Evolutionary conservation across 148 eudicot genomes (phyloP), one percentile per base, ranked within the genome.

Genomic region (Selenicereus undatus): DNA sequence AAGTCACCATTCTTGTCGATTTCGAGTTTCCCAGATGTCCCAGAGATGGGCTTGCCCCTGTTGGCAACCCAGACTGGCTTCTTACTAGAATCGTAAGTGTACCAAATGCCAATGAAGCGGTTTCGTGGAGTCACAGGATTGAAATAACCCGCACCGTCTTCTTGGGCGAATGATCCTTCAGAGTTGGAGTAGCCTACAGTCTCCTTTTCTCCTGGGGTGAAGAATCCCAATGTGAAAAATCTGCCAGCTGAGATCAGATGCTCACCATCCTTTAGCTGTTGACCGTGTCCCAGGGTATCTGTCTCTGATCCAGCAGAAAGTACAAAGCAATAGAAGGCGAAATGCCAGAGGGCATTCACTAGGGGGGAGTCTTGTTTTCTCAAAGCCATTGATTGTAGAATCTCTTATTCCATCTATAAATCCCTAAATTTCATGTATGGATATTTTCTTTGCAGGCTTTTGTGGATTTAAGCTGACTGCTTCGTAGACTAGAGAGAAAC

Each of bases 61-160:
- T 81, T 84, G 26, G 83, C 86, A 54, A 84, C 45, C 86, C 86
- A 84, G 12, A 84, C 54, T n/a, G 78, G 80, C 21, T 21, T 73
- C 39, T 56, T 42, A 5, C 7, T 13, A n/a, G 24, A 22, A 68
- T 71, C 24, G 0, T 58, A 50, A 45, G 75, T 78, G 77, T 81
- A 79, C 71, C 78, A 76, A 65, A 85, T 85, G 52, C 84, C 84
- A 39, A 85, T 62, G 51, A 39, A 85, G 50, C 66, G 39, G 58
- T 72, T 81, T 22, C 30, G 60, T 60, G 78, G 26, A 52, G 36
- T 78, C 73, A 76, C 82, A 22, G 84, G 22, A 8, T 48, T 48
- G 52, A 48, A 48, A 74, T 81, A 81, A 29, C 80, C 80, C 12
- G 50, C 50, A 51, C 43, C 43, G 13, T 39, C 42, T 18, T 13